Evolutionary conservation across 176 grass and related monocot genomes (phyloP).

Genomic region (Oryza brachyantha): DNA sequence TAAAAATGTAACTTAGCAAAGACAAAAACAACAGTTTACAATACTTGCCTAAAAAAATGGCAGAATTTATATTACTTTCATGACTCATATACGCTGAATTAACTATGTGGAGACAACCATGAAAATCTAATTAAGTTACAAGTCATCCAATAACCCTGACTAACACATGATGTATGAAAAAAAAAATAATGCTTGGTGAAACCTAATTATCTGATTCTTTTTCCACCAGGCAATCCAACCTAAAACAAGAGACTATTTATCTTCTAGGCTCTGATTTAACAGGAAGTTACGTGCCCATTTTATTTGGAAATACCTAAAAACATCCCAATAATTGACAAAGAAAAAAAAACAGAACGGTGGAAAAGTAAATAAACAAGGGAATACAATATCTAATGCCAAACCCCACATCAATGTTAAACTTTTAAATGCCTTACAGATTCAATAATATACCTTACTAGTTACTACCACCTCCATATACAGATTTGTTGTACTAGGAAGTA

Average conservation of each 20-base stretch:
- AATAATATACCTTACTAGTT: neutral
- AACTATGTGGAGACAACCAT: neutral
- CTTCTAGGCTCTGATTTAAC: neutral
- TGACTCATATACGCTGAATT: neutral
- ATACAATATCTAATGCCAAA: neutral
- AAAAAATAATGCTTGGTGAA: neutral
- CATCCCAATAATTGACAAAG: neutral
- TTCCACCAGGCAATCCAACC: neutral
- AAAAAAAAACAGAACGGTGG: neutral
- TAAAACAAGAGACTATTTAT: neutral
- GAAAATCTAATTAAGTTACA: neutral
- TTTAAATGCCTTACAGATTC: neutral
- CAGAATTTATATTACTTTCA: neutral
- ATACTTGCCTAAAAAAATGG: neutral
- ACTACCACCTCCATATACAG: no score
- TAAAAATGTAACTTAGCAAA: neutral
- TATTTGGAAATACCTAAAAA: neutral
- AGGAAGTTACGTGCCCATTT: neutral
- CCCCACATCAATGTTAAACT: neutral
- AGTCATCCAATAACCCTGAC: neutral
- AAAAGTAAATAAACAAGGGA: neutral
- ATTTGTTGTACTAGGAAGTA: no score
- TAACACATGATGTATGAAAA: neutral
- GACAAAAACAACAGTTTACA: neutral
- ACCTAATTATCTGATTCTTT: neutral